phyloP scores from a whole-genome alignment of 1,139 yeast genomes.

The Diutina sp. region DNA sequence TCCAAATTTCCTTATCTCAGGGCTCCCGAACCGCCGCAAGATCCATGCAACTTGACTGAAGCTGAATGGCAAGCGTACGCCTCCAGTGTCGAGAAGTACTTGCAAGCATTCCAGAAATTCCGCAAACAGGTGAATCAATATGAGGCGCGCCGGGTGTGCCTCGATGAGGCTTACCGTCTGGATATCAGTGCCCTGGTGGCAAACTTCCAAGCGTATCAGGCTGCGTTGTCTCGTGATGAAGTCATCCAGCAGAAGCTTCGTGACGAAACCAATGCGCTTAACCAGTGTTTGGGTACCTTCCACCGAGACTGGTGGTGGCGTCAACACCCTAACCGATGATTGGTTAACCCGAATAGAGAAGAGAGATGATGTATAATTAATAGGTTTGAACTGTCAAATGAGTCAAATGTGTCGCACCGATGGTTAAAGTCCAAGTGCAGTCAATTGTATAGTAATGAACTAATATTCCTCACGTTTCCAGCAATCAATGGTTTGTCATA shows the following conservation, averaged over 20 bases:
- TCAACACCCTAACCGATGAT: too few species aligned
- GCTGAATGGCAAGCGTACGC: background rate
- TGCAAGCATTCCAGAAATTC: background rate
- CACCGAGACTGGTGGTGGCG: background rate
- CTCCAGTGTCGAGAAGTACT: background rate
- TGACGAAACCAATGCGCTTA: background rate
- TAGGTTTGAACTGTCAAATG: too few species aligned
- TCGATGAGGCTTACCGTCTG: background rate
- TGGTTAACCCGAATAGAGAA: too few species aligned
- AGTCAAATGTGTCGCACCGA: too few species aligned
- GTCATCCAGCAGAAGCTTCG: background rate
- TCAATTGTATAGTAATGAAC: too few species aligned
- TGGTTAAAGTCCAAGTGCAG: too few species aligned
- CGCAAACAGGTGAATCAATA: background rate
- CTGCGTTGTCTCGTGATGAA: background rate
- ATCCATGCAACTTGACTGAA: background rate
- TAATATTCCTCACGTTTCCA: too few species aligned
- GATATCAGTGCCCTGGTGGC: slow-evolving; percentile 1
- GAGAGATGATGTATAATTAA: too few species aligned
- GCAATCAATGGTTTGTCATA: too few species aligned
- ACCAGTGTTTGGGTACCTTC: background rate
- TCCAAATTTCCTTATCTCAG: background rate
- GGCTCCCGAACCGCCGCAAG: background rate
- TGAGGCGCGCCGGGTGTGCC: background rate
- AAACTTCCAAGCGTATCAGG: background rate